Conservation (phyloP, 768 basidiomycete species). For the Candolleomyces efflorescens region DNA sequence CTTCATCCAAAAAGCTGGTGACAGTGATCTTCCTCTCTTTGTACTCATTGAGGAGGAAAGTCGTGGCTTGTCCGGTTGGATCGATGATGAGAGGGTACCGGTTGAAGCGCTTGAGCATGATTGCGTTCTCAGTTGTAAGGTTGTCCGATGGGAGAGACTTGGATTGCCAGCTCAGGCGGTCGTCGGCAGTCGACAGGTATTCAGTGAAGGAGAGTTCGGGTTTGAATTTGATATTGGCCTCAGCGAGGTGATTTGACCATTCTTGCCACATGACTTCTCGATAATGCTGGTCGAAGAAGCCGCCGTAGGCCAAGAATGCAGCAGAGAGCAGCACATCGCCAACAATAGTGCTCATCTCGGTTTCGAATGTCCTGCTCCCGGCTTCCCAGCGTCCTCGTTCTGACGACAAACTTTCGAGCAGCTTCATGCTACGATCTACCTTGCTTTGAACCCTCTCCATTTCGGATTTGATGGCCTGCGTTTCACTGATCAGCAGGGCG, state of each 20-base stretch:
- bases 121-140: slow-evolving; percentile 97
- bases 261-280: slow-evolving; percentile 96
- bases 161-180: slow-evolving; percentile 93
- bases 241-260: slow-evolving; percentile 85
- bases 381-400: slow-evolving; percentile 93
- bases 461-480: slow-evolving; percentile 93
- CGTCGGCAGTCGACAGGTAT: slow-evolving; percentile 95
- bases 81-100: slow-evolving; percentile 98
- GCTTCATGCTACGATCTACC: slow-evolving; percentile 94
- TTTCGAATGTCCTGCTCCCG: slow-evolving; percentile 92
- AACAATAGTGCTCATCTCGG: slow-evolving; percentile 97
- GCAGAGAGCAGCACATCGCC: slow-evolving; percentile 95
- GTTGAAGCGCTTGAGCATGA: slow-evolving; percentile 97
- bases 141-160: slow-evolving; percentile 95
- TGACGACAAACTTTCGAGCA: slow-evolving; percentile 91
- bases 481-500: slow-evolving; percentile 92
- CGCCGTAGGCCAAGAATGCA: slow-evolving; percentile 94
- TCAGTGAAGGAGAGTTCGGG: slow-evolving; percentile 89
- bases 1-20: slow-evolving; percentile 97
- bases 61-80: slow-evolving; percentile 95
- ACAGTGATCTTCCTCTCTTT: slow-evolving; percentile 95
- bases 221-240: slow-evolving; percentile 91
- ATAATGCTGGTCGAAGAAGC: slow-evolving; percentile 98
- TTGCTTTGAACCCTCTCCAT: slow-evolving; percentile 98
- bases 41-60: slow-evolving; percentile 92